Evolutionary conservation across 495 filamentous ascomycete genomes (phyloP).

Genomic region (Paragyromitra xinjiangensis): DNA sequence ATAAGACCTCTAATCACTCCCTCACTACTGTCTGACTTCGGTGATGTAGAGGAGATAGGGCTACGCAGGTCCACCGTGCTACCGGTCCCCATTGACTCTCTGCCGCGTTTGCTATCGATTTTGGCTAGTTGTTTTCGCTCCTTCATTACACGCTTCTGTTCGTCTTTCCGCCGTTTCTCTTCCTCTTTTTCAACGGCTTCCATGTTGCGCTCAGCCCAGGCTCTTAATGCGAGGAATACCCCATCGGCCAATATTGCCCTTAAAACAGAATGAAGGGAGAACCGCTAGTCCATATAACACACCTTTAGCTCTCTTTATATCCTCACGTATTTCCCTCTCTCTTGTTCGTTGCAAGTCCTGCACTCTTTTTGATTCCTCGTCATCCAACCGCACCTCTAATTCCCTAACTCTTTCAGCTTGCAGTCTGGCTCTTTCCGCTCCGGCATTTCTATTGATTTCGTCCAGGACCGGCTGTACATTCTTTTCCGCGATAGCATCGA

Average conservation of each 20-base stretch:
- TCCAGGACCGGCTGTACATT: conserved; percentile 91
- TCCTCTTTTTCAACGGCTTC: conserved; percentile 64
- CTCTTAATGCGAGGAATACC: conserved; percentile 8
- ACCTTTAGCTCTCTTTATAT: conserved; percentile 63
- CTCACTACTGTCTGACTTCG: conserved; percentile 28
- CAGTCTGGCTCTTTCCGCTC: conserved; percentile 70
- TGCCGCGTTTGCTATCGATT: conserved; percentile 40
- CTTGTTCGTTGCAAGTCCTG: conserved; percentile 40
- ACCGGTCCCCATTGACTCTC: conserved; percentile 28
- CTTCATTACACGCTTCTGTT: conserved; percentile 61
- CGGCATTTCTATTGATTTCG: conserved; percentile 80
- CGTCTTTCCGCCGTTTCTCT: conserved; percentile 61
- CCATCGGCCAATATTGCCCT: conserved; percentile 23
- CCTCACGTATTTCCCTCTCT: conserved; percentile 61
- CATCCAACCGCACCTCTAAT: conserved; percentile 65
- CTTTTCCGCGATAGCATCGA: conserved; percentile 80
- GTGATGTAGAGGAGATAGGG: conserved; percentile 33
- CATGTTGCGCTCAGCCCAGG: conserved; percentile 21
- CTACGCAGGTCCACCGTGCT: conserved; percentile 40
- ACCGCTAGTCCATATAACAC: conserved; percentile 5
- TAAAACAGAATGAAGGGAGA: conserved; percentile 10
- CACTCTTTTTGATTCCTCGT: conserved; percentile 62
- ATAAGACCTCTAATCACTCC: conserved; percentile 50
- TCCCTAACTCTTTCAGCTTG: conserved; percentile 65
- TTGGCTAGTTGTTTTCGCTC: conserved; percentile 44